Evolutionary conservation across 371 early-diverging fungal genomes (phyloP).

Genomic region (Nematocida sp.): DNA sequence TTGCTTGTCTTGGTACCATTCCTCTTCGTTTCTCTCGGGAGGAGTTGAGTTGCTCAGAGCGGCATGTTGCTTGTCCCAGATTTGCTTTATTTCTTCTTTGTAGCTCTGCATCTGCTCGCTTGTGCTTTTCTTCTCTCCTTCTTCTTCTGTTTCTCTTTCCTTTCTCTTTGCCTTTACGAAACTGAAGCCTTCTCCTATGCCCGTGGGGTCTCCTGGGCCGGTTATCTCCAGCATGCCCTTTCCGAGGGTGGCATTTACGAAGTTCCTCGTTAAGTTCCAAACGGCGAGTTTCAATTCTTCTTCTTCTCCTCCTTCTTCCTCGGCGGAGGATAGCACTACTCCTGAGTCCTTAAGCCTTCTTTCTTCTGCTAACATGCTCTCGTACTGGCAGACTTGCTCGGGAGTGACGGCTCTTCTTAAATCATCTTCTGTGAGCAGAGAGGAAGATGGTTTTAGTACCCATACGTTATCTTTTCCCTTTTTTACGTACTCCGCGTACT

Average conservation of each 20-base stretch:
- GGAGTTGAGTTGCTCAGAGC: slow-evolving; percentile 59
- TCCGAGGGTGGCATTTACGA: slow-evolving; percentile 70
- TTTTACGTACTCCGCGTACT: slow-evolving; percentile 85
- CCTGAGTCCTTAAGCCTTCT: slow-evolving; percentile 86
- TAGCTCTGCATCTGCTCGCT: slow-evolving; percentile 31
- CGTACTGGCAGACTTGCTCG: slow-evolving; percentile 89
- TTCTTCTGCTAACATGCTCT: slow-evolving; percentile 89
- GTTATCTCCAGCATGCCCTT: slow-evolving; percentile 67
- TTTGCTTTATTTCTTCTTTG: slow-evolving; percentile 43
- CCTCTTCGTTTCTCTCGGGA: not conserved
- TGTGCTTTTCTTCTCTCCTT: slow-evolving; percentile 46
- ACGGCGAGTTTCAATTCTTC: slow-evolving; percentile 86
- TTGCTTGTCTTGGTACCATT: slow-evolving; percentile 72
- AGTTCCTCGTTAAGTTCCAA: slow-evolving; percentile 91
- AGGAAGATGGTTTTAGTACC: slow-evolving; percentile 76
- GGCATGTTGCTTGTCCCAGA: slow-evolving; percentile 61
- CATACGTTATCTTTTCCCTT: slow-evolving; percentile 82
- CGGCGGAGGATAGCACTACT: slow-evolving; percentile 68
- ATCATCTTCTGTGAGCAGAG: slow-evolving; percentile 82
- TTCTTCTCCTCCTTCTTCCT: slow-evolving; percentile 71
- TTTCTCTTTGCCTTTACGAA: slow-evolving; percentile 82
- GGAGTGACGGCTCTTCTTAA: slow-evolving; percentile 88
- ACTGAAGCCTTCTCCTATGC: slow-evolving; percentile 91
- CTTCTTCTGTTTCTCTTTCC: slow-evolving; percentile 70
- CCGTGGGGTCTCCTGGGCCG: slow-evolving; percentile 73